Evolutionary conservation across 768 basidiomycete species (phyloP), one percentile per base, ranked within the genome.

Genomic region (Galerina sulciceps): DNA sequence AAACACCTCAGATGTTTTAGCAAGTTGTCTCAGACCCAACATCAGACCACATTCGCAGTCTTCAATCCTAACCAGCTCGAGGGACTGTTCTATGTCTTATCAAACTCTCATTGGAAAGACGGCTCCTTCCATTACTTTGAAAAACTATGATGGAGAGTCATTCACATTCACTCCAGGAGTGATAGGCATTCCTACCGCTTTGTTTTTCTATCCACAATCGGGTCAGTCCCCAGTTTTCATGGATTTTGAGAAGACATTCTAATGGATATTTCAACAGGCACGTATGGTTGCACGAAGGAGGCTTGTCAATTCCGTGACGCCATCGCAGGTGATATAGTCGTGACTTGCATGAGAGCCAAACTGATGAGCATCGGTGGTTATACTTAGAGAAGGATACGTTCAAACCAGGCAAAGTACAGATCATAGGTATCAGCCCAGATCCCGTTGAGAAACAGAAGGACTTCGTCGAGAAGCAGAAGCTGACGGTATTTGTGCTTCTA

Each of bases 261-360:
- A 15, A 40, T 9, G 35, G 26, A 31, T 40, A 4, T 14, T n/a
- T 40, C 54, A 31, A 36, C 51, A 87, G 90, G 87, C 6, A 85
- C 90, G 2, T 87, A 77, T 50, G 91, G 89, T 5, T 94, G 93
- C 72, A 95, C 90, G 15, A 87, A 82, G 66, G 87, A 94, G 71
- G 92, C 89, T 1, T 93, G 91, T 65, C 80, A 86, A 52, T 93
- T 95, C 72, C 84, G 93, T 22, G 90, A 94, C 75, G 91, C 91
- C 3, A 73, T 91, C 42, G 82, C 77, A 36, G 84, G 89, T 89
- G 57, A 55, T n/a, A 34, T 45, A 49, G 45, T 17, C 35, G 11
- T 36, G 13, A 44, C 60, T 37, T 47, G 14, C 40, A 57, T 41
- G 35, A n/a, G 34, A 15, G 57, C 18, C 37, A 54, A 49, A 37